phyloP scores from a whole-genome alignment of 1,284 basidiomycete genomes.

The Spongiforma sp. region DNA sequence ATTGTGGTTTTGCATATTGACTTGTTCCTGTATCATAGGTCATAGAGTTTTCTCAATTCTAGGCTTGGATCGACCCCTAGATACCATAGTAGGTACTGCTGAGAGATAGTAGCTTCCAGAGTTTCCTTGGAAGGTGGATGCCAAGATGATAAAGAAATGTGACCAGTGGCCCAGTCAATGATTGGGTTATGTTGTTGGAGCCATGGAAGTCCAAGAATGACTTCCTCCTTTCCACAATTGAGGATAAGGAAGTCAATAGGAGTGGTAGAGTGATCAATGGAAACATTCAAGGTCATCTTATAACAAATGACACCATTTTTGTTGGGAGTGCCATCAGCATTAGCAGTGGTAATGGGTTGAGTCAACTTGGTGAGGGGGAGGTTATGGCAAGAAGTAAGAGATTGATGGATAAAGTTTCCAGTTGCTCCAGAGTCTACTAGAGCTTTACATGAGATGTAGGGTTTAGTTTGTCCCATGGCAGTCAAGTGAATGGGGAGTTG shows the following conservation, averaged over 20 bases:
- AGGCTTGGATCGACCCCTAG: background rate
- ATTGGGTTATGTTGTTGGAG: background rate
- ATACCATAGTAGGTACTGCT: background rate
- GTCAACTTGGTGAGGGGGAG: background rate
- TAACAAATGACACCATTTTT: background rate
- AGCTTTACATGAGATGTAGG: background rate
- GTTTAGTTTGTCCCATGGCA: background rate
- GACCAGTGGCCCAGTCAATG: too few relatives aligned
- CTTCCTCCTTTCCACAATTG: background rate
- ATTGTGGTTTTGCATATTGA: background rate
- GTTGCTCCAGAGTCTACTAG: background rate
- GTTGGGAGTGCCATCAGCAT: background rate
- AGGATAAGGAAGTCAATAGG: too few relatives aligned
- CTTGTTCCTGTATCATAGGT: too few relatives aligned
- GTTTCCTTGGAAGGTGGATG: background rate
- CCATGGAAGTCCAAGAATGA: background rate
- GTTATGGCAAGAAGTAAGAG: background rate
- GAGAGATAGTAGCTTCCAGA: too few relatives aligned
- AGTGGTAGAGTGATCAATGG: too few relatives aligned
- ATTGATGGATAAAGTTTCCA: background rate
- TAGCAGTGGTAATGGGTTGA: background rate
- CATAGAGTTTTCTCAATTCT: too few relatives aligned
- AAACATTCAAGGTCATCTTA: too few relatives aligned
- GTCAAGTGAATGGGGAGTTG: accelerated
- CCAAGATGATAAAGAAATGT: background rate